Evolutionary conservation across 2,329 filamentous ascomycete species (phyloP).

Genomic region (Shiraia sp.): DNA sequence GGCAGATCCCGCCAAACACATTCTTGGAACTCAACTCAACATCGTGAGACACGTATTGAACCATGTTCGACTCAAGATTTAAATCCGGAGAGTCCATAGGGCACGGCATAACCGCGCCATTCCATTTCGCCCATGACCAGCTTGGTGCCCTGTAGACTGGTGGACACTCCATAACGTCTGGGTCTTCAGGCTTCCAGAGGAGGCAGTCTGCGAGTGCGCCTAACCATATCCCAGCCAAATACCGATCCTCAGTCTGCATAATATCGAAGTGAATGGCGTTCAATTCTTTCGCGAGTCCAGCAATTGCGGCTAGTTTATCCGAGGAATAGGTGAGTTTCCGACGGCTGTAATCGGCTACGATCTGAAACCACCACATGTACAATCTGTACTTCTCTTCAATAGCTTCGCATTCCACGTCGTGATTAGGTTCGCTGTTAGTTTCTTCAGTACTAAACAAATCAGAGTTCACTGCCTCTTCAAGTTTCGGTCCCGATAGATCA

Average conservation of each 20-base stretch:
- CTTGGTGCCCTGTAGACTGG: background rate
- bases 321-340: constrained; percentile 6
- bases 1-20: background rate
- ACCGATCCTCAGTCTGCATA: background rate
- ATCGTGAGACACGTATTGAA: background rate
- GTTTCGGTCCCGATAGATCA: background rate
- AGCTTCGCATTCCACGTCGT: background rate
- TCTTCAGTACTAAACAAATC: background rate
- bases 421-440: background rate
- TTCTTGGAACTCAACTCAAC: background rate
- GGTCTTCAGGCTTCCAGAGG: constrained; percentile 3
- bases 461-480: background rate
- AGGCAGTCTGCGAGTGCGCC: constrained; percentile 1
- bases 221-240: constrained; percentile 1
- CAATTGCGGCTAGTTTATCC: constrained; percentile 11
- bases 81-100: background rate
- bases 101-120: constrained; percentile 1
- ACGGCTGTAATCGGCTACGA: constrained; percentile 3
- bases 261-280: background rate
- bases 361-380: constrained; percentile 3
- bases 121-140: constrained; percentile 3
- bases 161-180: background rate
- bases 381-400: background rate
- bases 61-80: background rate
- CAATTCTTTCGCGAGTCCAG: constrained; percentile 5